phyloP scores from a whole-genome alignment of 352 stramenopile species.

The Globisporangium nunn region DNA sequence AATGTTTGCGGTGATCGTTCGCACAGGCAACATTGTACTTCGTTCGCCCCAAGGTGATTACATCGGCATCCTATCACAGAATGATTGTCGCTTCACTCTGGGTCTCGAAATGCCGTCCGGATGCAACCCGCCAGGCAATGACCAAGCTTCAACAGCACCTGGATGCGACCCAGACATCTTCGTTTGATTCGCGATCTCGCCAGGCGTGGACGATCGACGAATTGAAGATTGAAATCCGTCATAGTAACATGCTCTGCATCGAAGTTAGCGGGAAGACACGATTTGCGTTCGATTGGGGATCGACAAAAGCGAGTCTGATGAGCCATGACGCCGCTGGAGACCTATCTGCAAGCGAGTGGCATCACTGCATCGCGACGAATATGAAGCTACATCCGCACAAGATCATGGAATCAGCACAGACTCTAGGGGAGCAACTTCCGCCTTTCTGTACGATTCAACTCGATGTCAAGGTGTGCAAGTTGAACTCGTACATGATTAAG shows the following conservation, averaged over 20 bases:
- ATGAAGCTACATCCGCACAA: constrained; percentile 3
- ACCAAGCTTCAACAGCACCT: constrained; percentile 2
- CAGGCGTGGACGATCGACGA: constrained; percentile 6
- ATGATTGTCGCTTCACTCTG: constrained; percentile 10
- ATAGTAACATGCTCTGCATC: constrained; percentile 5
- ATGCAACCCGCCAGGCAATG: neutral
- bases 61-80: neutral
- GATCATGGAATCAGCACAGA: constrained; percentile 4
- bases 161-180: neutral
- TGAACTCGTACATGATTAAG: constrained; percentile 4
- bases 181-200: neutral
- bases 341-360: neutral
- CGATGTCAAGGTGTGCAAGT: constrained; percentile 6
- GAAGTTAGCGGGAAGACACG: constrained; percentile 3
- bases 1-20: neutral
- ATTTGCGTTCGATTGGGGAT: constrained; percentile 12
- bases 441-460: constrained; percentile 8
- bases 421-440: constrained; percentile 8
- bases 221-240: constrained; percentile 6
- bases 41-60: constrained; percentile 9
- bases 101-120: constrained; percentile 11
- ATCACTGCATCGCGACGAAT: constrained; percentile 3
- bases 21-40: constrained; percentile 7
- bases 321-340: neutral
- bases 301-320: neutral